Evolutionary conservation across 2,329 filamentous ascomycete genomes (phyloP).

Genomic region (Pyricularia grisea): DNA sequence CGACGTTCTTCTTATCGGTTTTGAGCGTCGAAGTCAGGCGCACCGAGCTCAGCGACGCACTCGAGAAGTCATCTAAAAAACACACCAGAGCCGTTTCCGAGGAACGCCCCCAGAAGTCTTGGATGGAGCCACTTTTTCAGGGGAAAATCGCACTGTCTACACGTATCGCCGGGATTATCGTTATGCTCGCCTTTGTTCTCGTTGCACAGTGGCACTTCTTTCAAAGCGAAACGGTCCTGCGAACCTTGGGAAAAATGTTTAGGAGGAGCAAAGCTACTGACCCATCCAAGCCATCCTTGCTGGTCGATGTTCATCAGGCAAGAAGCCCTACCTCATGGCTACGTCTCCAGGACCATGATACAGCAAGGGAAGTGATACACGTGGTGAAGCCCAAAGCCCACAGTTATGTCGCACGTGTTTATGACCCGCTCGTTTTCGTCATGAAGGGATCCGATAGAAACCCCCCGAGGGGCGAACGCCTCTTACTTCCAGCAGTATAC

Average conservation of each 20-base stretch:
- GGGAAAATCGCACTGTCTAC: constrained; percentile 62
- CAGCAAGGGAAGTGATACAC: constrained; percentile 66
- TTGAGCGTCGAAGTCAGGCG: constrained; percentile 70
- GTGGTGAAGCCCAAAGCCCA: constrained; percentile 62
- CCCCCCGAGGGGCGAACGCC: constrained; percentile 36
- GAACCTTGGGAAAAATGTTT: constrained; percentile 24
- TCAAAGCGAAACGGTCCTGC: constrained; percentile 41
- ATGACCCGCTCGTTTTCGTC: constrained; percentile 66
- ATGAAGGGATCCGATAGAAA: constrained; percentile 58
- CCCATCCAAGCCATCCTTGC: constrained; percentile 26
- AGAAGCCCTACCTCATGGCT: constrained; percentile 71
- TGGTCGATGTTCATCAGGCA: constrained; percentile 61
- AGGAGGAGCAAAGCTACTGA: constrained; percentile 11
- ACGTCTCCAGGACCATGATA: constrained; percentile 68
- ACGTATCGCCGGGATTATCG: constrained; percentile 63
- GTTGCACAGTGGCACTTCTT: constrained; percentile 74
- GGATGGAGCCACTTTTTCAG: constrained; percentile 52
- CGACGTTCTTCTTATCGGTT: constrained; percentile 73
- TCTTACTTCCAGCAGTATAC: constrained; percentile 48
- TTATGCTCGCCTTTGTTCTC: constrained; percentile 63
- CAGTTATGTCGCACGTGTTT: constrained; percentile 65
- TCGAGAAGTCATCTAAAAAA: constrained; percentile 44
- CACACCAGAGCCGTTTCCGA: constrained; percentile 17
- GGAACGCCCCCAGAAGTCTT: constrained; percentile 31
- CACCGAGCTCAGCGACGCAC: constrained; percentile 64